Conservation (phyloP, 371 early-diverging fungal genomes). For the Coemansia sp. region DNA sequence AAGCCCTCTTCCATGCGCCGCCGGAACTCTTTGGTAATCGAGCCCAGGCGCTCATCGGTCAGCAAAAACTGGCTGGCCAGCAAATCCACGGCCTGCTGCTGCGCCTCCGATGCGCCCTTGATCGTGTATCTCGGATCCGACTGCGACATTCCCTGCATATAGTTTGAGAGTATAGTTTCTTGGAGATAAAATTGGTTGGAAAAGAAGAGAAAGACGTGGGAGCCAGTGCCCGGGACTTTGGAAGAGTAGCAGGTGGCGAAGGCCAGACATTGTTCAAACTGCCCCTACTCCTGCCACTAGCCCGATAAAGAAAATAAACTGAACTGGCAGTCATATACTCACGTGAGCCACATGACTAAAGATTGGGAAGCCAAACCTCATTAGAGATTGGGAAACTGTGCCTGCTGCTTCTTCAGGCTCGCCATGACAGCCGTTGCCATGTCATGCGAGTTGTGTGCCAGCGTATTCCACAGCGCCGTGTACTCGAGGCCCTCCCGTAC, state of each 20-base stretch:
- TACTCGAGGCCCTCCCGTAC: conserved; percentile 86
- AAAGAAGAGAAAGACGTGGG: conserved; percentile 9
- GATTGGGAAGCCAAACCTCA: conserved; percentile 53
- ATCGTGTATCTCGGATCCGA: conserved; percentile 19
- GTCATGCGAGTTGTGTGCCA: conserved; percentile 78
- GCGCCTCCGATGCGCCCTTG: conserved; percentile 33
- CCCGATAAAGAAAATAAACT: too few relatives aligned
- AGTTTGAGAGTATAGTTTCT: too few relatives aligned
- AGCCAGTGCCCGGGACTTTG: too few relatives aligned
- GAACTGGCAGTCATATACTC: too few relatives aligned
- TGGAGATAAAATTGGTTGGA: neutral
- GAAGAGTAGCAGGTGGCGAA: too few relatives aligned
- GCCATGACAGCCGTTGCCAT: conserved; percentile 59
- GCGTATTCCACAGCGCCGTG: conserved; percentile 83
- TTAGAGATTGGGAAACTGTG: conserved; percentile 64
- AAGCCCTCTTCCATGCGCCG: conserved; percentile 53
- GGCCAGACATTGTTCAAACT: too few relatives aligned
- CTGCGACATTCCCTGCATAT: neutral
- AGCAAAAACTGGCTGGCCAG: conserved; percentile 43
- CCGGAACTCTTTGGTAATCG: conserved; percentile 47
- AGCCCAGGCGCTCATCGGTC: conserved; percentile 40
- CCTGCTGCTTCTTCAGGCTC: conserved; percentile 58
- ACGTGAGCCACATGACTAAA: conserved; percentile 40
- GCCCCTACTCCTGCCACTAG: too few relatives aligned
- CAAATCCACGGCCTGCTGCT: conserved; percentile 40